phyloP scores from a whole-genome alignment of 2,329 filamentous ascomycete species.

The Claviceps humidiphila region DNA sequence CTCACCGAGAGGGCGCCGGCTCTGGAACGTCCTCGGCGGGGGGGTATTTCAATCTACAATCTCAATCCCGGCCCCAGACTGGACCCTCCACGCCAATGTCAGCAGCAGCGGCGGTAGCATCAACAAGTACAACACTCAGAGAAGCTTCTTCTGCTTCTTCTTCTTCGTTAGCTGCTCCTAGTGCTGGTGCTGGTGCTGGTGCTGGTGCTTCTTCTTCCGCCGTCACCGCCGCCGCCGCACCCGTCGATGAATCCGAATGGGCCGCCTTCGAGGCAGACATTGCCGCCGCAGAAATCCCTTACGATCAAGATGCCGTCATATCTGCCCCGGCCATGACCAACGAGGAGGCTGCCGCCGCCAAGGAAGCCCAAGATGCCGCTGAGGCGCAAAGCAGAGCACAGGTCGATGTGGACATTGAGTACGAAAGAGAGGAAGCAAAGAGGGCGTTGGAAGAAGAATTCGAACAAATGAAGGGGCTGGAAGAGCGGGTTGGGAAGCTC shows the following conservation, averaged over 20 bases:
- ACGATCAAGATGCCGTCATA: constrained; percentile 43
- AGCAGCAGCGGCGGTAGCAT: constrained; percentile 12
- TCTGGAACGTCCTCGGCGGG: constrained; percentile 25
- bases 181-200: constrained; percentile 6
- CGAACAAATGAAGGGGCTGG: constrained; percentile 70
- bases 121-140: constrained; percentile 3
- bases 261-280: constrained; percentile 79
- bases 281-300: constrained; percentile 30
- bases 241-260: constrained; percentile 65
- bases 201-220: constrained; percentile 1
- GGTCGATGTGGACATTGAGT: constrained; percentile 42
- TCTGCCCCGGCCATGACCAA: constrained; percentile 55
- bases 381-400: constrained; percentile 39
- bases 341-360: constrained; percentile 45
- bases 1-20: constrained; percentile 25
- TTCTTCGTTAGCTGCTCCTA: constrained; percentile 7
- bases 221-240: constrained; percentile 8
- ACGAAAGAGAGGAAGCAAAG: constrained; percentile 64
- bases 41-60: constrained; percentile 7
- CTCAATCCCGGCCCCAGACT: constrained; percentile 1
- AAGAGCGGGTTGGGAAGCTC: constrained; percentile 53
- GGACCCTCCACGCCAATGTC: constrained; percentile 15
- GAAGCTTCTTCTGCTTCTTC: constrained; percentile 3
- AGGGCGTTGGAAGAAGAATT: constrained; percentile 64
- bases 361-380: constrained; percentile 35